Percentiles rank a stretch among this genome's conserved stretches.
Evolutionary conservation across 495 filamentous ascomycete genomes (phyloP).

Genomic region (Podospora fimiseda): DNA sequence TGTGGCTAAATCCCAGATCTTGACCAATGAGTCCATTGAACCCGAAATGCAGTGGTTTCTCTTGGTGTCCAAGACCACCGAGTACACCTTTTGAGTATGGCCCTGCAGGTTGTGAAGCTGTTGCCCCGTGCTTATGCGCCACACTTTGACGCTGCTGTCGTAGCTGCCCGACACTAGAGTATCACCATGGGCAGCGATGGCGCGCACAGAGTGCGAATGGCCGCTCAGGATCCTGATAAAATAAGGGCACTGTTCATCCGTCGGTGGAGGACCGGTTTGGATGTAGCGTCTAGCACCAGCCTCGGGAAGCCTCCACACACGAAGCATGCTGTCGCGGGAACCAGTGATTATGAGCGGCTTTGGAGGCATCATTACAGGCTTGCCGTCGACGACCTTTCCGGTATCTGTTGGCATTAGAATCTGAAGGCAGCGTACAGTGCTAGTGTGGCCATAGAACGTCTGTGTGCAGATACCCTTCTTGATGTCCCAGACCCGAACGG

Average conservation of each 20-base stretch:
- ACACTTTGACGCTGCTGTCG: conserved; percentile 91
- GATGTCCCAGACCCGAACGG: conserved; percentile 97
- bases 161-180: conserved; percentile 99
- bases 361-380: conserved; percentile 78
- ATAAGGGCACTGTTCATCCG: conserved; percentile 85
- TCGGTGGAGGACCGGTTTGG: conserved; percentile 65
- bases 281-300: conserved; percentile 66
- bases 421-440: conserved; percentile 91
- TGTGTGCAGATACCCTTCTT: conserved; percentile 84
- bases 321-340: conserved; percentile 87
- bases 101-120: conserved; percentile 81
- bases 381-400: conserved; percentile 65
- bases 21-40: conserved; percentile 96
- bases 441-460: conserved; percentile 95
- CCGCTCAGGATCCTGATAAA: conserved; percentile 83
- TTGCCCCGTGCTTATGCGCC: conserved; percentile 95
- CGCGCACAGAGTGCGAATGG: conserved; percentile 92
- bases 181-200: conserved; percentile 92
- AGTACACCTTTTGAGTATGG: conserved; percentile 92
- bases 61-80: conserved; percentile 87
- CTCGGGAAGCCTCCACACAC: conserved; percentile 94
- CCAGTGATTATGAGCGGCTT: conserved; percentile 95
- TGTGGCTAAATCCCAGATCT: conserved; percentile 95
- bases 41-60: conserved; percentile 95
- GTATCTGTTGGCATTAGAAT: conserved; percentile 84